Evolutionary conservation across 2,329 filamentous ascomycete species (phyloP).

Genomic region (Alternaria brassicae): DNA sequence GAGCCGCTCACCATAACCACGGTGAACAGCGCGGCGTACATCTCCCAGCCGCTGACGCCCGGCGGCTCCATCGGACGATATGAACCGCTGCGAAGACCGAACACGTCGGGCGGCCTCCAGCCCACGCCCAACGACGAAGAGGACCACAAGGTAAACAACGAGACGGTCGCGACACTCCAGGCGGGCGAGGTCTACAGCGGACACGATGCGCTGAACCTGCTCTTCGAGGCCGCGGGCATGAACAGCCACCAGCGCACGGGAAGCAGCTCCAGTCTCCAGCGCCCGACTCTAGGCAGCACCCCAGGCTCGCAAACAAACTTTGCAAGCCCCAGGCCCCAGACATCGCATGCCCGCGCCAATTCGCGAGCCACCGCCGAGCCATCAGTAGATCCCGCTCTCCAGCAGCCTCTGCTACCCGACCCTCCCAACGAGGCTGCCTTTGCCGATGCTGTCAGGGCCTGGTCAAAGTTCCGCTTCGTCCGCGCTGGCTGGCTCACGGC

Average conservation of each 20-base stretch:
- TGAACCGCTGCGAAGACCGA: slow-evolving; percentile 71
- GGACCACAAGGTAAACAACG: slow-evolving; percentile 65
- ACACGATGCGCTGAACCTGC: slow-evolving; percentile 88
- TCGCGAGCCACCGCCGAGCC: slow-evolving; percentile 36
- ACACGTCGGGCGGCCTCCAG: slow-evolving; percentile 34
- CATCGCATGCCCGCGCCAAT: slow-evolving; percentile 31
- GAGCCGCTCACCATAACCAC: slow-evolving; percentile 32
- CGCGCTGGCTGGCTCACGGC: slow-evolving; percentile 95
- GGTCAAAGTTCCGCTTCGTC: slow-evolving; percentile 93
- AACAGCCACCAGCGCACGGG: slow-evolving; percentile 56
- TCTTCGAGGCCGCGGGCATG: slow-evolving; percentile 80
- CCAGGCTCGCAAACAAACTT: slow-evolving; percentile 48
- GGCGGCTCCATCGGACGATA: slow-evolving; percentile 70
- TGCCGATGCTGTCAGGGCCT: slow-evolving; percentile 79
- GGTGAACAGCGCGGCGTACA: slow-evolving; percentile 31
- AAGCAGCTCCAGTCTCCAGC: slow-evolving; percentile 53
- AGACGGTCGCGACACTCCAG: slow-evolving; percentile 66
- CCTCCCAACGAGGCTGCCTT: slow-evolving; percentile 48
- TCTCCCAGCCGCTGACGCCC: slow-evolving; percentile 66
- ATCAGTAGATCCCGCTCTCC: slow-evolving; percentile 43
- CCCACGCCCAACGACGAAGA: slow-evolving; percentile 54
- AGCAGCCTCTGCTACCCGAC: slow-evolving; percentile 35
- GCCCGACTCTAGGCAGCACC: slow-evolving; percentile 43
- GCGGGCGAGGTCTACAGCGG: slow-evolving; percentile 81
- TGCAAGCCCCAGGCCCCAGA: slow-evolving; percentile 42